Evolutionary conservation across 306 rosid genomes (phyloP).

Genomic region (Lathyrus tuberosus): DNA sequence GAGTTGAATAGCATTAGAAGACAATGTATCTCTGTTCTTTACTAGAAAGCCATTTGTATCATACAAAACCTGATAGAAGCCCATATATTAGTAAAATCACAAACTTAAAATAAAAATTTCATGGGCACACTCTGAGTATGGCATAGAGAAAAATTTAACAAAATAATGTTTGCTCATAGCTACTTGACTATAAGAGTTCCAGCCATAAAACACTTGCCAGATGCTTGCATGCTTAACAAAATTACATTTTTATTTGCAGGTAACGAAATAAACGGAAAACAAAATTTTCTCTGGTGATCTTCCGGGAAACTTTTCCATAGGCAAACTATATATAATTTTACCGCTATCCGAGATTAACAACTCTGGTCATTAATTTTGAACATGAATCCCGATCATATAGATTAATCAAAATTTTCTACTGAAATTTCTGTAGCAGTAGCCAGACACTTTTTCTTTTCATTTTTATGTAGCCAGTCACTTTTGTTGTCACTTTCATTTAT

Average conservation of each 20-base stretch:
- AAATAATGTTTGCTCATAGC: conserved; percentile 3
- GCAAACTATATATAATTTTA: too few species aligned
- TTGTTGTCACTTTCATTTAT: not conserved
- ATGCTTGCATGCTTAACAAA: conserved; percentile 25
- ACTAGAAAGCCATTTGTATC: conserved; percentile 86
- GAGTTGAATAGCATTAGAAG: conserved; percentile 61
- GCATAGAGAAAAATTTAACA: conserved; percentile 3
- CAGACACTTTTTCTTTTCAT: not conserved
- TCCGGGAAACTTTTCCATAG: too few species aligned
- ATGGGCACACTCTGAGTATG: conserved; percentile 10
- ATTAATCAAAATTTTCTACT: not conserved
- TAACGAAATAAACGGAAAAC: not conserved
- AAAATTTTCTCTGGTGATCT: too few species aligned
- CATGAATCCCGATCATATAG: not conserved
- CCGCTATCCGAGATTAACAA: too few species aligned
- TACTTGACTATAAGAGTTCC: conserved; percentile 12
- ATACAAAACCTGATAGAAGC: conserved; percentile 68
- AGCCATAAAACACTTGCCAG: conserved; percentile 9
- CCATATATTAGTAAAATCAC: conserved; percentile 40
- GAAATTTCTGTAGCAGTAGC: not conserved
- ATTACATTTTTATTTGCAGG: not conserved
- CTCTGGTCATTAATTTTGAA: too few species aligned
- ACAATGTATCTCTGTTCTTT: conserved; percentile 72
- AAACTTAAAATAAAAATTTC: conserved; percentile 33
- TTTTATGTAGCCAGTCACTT: not conserved